Percentiles rank a stretch among this genome's conserved stretches.
phyloP scores from a whole-genome alignment of 129 eudicot genomes.

The Lactuca saligna region DNA sequence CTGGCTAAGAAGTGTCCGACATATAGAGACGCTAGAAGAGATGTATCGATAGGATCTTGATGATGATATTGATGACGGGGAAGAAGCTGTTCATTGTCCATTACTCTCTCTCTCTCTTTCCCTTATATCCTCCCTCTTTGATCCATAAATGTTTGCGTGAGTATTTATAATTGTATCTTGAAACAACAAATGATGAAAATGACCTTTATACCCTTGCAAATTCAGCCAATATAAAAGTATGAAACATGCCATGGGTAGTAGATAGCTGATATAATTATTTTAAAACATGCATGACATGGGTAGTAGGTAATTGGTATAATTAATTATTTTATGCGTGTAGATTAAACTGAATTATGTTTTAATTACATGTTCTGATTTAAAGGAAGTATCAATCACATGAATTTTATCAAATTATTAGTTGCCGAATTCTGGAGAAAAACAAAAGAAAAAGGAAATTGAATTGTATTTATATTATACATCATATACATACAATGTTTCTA shows the following conservation, averaged over 20 bases:
- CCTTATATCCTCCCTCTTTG: not conserved
- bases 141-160: conserved; percentile 21
- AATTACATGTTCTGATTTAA: too few relatives aligned
- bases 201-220: conserved; percentile 19
- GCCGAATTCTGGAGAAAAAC: too few relatives aligned
- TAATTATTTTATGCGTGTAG: not conserved
- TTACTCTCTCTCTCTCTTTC: not conserved
- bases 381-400: too few relatives aligned
- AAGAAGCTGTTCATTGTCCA: conserved; percentile 30
- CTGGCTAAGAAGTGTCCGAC: conserved; percentile 86
- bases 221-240: conserved; percentile 6
- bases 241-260: conserved; percentile 14
- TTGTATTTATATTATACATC: too few relatives aligned
- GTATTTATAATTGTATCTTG: not conserved
- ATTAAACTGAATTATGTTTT: not conserved
- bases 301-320: not conserved
- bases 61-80: conserved; percentile 20
- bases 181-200: too few relatives aligned
- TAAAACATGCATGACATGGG: not conserved
- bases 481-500: too few relatives aligned
- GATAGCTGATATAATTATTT: not conserved
- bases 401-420: too few relatives aligned
- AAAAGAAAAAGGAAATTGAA: too few relatives aligned
- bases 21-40: conserved; percentile 59
- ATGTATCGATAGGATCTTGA: conserved; percentile 34